Evolutionary conservation across 2,329 filamentous ascomycete species (phyloP), one percentile per base, ranked within the genome.

Genomic region (Fusarium drepaniforme): DNA sequence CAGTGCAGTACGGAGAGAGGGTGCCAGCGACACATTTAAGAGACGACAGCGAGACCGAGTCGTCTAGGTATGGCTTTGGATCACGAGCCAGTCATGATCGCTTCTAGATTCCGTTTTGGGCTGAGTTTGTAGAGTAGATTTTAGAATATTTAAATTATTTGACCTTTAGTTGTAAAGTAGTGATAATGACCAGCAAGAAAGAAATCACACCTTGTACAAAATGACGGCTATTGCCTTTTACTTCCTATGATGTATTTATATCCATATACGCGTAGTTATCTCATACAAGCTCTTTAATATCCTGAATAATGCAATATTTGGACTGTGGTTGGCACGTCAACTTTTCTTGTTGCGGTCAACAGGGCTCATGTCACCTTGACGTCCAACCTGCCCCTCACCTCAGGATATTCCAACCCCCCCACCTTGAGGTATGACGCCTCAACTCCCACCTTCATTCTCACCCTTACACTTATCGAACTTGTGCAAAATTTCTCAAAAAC

Each of bases 381-480:
- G 40, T 42, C 38, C 28, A 16, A 37, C 44, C 5, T 75, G 62
- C 72, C 72, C 72, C 72, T 75, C 72, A 64, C 60, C 28, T 56
- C 28, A 2, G 7, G 49, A 56, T 56, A 33, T 33, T 12, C 69
- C n/a, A 33, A 49, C 42, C 72, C 72, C 72, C 49, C 72, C 72
- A 73, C 72, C 62, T 75, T 42, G 59, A 64, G 23, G 57, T 28
- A 74, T 73, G 72, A 75, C 72, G 69, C 70, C 49, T 70, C 62
- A 73, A 65, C 49, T 51, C 25, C 51, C 15, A 62, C 38, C 49
- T 73, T 9, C 21, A 37, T 61, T 61, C 23, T 30, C 37, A 44
- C 56, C 25, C 11, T 21, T 44, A 33, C 56, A 18, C n/a, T 44
- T 13, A 18, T 18, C 51, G 23, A 38, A 23, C 30, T 40, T 18